Evolutionary conservation across 1,284 basidiomycete species (phyloP), one percentile per base, ranked within the genome.

Genomic region (Rhodotorula sp.): DNA sequence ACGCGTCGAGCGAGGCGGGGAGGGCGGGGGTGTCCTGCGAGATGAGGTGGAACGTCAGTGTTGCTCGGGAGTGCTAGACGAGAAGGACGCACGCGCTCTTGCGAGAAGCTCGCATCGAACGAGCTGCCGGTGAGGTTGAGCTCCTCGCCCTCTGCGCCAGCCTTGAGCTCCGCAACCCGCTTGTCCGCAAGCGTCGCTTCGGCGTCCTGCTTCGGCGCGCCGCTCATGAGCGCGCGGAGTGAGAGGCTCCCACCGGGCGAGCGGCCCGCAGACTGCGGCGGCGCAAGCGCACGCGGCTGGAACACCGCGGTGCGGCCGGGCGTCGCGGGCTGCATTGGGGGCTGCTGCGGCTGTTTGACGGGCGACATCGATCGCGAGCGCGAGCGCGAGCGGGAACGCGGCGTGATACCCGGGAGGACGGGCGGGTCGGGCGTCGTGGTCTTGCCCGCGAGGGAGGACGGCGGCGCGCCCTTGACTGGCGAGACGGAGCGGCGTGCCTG

Each of bases 201-300:
- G 25, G 22, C 34, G 29, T 37, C 63, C 53, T 29, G 41, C 54
- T 54, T 50, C 48, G 61, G 50, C 51, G 61, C 34, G 57, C 57
- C 32, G 55, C 39, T 22, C 55, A 72, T 21, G 2, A 75, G 54
- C 27, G 71, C 73, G 25, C 64, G 61, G 21, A 75, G 50, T 2
- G 66, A 69, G 8, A 75, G 53, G 9, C 65, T 71, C 2, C 74
- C 72, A 1, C 72, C 72, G 5, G 69, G 74, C 10, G 69, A 69
- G 5, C 74, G 64, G 25, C 69, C 65, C 3, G 72, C 72, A 13
- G 62, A 67, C 22, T 29, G 41, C 25, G 70, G 68, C 29, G 64
- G 66, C 12, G 67, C 69, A 54, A 75, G 56, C 48, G 66, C 57
- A 29, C 61, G 54, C 12, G 69, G 60, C 41, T 66, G 56, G 60